These are phyloP conservation scores for Sporothrix inflata DNA, from an alignment of 2,329 filamentous ascomycete genomes.

Conservation along the genomic window DNA sequence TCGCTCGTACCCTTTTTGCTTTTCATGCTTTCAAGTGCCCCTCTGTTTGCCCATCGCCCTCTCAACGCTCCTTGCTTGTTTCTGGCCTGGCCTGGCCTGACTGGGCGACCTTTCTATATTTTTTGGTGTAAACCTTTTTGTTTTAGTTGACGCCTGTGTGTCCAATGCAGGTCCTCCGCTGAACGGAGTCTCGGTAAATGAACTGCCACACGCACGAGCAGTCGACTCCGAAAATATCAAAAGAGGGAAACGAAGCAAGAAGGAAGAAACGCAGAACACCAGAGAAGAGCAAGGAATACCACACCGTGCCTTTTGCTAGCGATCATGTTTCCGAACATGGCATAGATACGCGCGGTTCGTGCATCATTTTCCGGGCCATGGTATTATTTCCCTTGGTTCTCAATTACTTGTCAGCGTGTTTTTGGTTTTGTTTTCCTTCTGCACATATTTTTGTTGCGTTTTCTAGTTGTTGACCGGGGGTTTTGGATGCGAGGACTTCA, in stretches of 20 bases:
- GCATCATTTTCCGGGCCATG: background rate
- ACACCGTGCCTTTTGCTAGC: background rate
- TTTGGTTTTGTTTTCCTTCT: background rate
- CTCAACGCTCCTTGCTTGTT: no score
- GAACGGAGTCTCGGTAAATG: slow-evolving; percentile 8
- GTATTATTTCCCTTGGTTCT: background rate
- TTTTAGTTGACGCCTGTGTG: background rate
- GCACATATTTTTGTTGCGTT: slow-evolving; percentile 2
- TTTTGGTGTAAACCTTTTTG: background rate
- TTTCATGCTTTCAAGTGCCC: no score
- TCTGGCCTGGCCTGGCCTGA: no score
- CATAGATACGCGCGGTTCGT: background rate
- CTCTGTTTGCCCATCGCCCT: no score
- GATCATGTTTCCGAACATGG: background rate
- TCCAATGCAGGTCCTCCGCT: background rate
- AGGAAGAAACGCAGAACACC: background rate
- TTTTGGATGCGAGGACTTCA: no score
- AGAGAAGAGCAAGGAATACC: background rate
- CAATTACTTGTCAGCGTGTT: background rate
- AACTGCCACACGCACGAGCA: background rate
- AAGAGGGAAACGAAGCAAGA: background rate
- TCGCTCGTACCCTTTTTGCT: background rate
- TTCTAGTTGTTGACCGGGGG: slow-evolving; percentile 10
- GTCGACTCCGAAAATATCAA: background rate
- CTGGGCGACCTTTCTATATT: background rate